A percentile compares a stretch with the other conserved stretches of the same genome.
Conservation (phyloP, 2,329 filamentous ascomycete genomes). For the Mycosphaerella arachidis region DNA sequence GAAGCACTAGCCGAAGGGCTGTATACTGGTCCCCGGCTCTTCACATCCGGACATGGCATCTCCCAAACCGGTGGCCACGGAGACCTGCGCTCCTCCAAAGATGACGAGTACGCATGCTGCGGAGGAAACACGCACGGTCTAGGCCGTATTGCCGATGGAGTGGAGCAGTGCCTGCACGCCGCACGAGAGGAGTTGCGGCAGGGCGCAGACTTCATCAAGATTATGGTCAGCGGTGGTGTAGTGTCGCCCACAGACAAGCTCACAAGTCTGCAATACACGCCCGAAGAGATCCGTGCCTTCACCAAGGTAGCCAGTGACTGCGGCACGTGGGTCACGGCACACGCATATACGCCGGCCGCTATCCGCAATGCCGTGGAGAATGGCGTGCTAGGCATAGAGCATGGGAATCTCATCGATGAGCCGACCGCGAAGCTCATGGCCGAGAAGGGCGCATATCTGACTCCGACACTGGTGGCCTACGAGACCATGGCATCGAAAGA, state of each 20-base stretch:
- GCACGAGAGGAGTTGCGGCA: constrained; percentile 52
- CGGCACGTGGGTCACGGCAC: constrained; percentile 51
- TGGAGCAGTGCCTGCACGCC: constrained; percentile 50
- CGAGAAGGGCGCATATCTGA: constrained; percentile 46
- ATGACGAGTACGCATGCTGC: constrained; percentile 47
- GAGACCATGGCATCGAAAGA: constrained; percentile 45
- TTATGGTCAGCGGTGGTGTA: constrained; percentile 57
- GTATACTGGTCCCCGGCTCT: constrained; percentile 52
- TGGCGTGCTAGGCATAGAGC: constrained; percentile 54
- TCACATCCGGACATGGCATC: constrained; percentile 52
- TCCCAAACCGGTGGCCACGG: constrained; percentile 57
- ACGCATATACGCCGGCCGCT: constrained; percentile 53
- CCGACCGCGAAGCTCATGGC: constrained; percentile 50
- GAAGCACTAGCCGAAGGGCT: constrained; percentile 55
- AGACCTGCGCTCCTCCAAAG: constrained; percentile 46
- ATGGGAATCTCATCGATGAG: constrained; percentile 60
- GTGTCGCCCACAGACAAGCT: constrained; percentile 53
- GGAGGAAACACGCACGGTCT: constrained; percentile 40
- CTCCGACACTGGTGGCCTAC: constrained; percentile 53
- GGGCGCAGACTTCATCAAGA: constrained; percentile 59
- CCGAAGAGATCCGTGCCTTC: constrained; percentile 54
- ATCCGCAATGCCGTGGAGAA: constrained; percentile 54
- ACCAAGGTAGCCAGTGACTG: constrained; percentile 46
- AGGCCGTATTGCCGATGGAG: constrained; percentile 50
- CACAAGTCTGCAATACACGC: constrained; percentile 53